phyloP scores from a whole-genome alignment of 768 basidiomycete species.

The Pholiota microspora region DNA sequence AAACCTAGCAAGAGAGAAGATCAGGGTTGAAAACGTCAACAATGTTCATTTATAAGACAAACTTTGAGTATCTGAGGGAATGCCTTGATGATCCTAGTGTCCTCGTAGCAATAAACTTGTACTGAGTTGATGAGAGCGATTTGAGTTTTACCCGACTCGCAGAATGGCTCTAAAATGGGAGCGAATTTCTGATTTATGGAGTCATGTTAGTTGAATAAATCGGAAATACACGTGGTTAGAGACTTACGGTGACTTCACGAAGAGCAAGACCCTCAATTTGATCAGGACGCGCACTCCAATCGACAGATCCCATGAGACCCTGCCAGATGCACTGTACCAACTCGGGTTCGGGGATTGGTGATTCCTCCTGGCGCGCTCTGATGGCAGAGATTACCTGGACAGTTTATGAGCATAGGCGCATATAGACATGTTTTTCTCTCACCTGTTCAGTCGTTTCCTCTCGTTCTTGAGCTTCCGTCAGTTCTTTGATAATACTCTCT shows the following conservation, averaged over 20 bases:
- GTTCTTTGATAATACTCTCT: conserved; percentile 67
- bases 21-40: neutral
- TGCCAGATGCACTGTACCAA: conserved; percentile 90
- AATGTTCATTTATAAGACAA: conserved; percentile 8
- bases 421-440: conserved; percentile 20
- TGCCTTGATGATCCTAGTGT: conserved; percentile 90
- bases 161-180: conserved; percentile 88
- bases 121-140: conserved; percentile 94
- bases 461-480: conserved; percentile 68
- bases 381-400: conserved; percentile 74
- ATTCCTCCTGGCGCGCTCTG: conserved; percentile 70
- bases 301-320: conserved; percentile 82
- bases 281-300: conserved; percentile 88
- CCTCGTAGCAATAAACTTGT: conserved; percentile 95
- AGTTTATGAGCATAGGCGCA: conserved; percentile 1
- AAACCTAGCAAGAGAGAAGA: conserved; percentile 48
- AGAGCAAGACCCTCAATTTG: conserved; percentile 90
- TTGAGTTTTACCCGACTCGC: conserved; percentile 83
- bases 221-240: neutral
- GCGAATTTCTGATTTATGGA: conserved; percentile 66
- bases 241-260: conserved; percentile 80
- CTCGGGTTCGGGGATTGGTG: conserved; percentile 82
- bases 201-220: no score
- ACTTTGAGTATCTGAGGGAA: conserved; percentile 96
- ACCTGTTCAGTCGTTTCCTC: conserved; percentile 73